Percentiles rank a stretch among this genome's conserved stretches.
Conservation (phyloP, 192 early-diverging fungal species). For the Lunasporangiospora selenospora region DNA sequence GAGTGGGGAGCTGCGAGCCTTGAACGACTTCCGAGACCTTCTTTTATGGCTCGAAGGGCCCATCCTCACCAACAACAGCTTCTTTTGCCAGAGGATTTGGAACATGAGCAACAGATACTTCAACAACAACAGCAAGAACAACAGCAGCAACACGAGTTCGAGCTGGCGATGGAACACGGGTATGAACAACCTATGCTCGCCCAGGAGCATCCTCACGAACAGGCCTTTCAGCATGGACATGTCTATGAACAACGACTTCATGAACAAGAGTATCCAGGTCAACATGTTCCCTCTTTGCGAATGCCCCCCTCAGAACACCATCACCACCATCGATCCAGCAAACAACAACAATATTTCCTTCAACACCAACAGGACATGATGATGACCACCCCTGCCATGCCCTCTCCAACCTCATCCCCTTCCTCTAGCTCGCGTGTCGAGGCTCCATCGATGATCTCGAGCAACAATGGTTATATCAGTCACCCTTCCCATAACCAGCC, state of each 20-base stretch:
- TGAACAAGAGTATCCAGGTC: too few species aligned
- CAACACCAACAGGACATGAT: conserved; percentile 32
- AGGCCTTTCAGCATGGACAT: neutral
- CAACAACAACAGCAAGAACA: conserved; percentile 21
- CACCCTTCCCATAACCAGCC: conserved; percentile 5
- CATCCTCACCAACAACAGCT: neutral
- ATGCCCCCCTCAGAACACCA: too few species aligned
- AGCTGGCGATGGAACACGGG: conserved; percentile 2
- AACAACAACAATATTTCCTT: neutral
- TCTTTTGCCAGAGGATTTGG: neutral
- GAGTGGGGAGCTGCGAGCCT: neutral
- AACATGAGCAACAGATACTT: conserved; percentile 4
- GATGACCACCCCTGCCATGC: conserved; percentile 28
- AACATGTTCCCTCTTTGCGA: too few species aligned
- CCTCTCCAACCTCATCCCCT: conserved; percentile 34
- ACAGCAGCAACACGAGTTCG: conserved; percentile 3
- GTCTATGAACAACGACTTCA: neutral
- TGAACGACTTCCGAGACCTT: neutral
- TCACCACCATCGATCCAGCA: too few species aligned
- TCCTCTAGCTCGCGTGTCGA: conserved; percentile 33
- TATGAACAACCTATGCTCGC: neutral
- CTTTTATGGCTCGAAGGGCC: neutral
- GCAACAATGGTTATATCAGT: conserved; percentile 10
- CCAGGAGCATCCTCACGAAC: conserved; percentile 1
- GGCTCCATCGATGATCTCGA: conserved; percentile 20